Evolutionary conservation across 2,329 filamentous ascomycete genomes (phyloP).

Genomic region (Pseudogymnoascus sp.): DNA sequence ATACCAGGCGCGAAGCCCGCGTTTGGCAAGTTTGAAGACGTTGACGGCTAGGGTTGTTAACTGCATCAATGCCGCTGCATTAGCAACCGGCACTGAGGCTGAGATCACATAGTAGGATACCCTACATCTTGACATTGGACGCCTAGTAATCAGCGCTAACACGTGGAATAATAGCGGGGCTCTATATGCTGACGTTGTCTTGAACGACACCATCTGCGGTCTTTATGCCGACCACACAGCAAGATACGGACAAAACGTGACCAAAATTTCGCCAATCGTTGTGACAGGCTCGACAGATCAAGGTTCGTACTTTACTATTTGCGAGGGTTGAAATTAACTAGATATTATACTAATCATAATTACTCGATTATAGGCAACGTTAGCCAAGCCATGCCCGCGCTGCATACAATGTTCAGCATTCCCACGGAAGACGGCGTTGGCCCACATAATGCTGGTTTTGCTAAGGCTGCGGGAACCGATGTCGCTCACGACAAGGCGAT

Average conservation of each 20-base stretch:
- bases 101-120: constrained; percentile 30
- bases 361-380: constrained; percentile 40
- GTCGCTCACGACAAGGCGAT: constrained; percentile 39
- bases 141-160: neutral
- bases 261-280: constrained; percentile 33
- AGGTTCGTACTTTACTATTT: constrained; percentile 41
- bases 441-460: constrained; percentile 47
- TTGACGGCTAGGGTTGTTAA: constrained; percentile 35
- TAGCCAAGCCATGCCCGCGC: constrained; percentile 47
- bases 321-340: neutral
- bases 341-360: neutral
- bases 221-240: constrained; percentile 40
- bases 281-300: constrained; percentile 38
- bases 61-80: constrained; percentile 40
- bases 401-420: constrained; percentile 45
- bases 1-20: constrained; percentile 39
- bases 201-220: constrained; percentile 40
- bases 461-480: constrained; percentile 40
- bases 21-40: constrained; percentile 32
- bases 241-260: constrained; percentile 30
- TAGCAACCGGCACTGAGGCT: constrained; percentile 42
- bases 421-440: constrained; percentile 37
- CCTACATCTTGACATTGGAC: neutral
- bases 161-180: constrained; percentile 19
- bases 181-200: constrained; percentile 47